phyloP scores from a whole-genome alignment of 352 stramenopile species.

The Pythium guiyangense region DNA sequence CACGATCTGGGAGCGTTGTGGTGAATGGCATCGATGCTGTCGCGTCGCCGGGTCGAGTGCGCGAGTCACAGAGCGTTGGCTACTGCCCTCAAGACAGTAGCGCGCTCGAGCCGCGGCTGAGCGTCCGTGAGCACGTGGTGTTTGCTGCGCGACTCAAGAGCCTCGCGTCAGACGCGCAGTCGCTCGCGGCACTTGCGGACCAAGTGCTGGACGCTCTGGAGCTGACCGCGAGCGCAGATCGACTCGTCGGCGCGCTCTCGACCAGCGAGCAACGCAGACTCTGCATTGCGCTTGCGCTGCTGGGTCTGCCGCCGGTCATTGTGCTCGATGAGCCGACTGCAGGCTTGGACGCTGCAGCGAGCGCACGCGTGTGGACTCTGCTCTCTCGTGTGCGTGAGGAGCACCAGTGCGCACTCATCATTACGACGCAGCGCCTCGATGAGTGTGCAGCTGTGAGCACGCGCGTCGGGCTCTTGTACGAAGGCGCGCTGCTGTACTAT shows the following conservation, averaged over 20 bases:
- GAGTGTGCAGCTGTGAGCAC: constrained; percentile 13
- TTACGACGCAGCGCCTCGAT: constrained; percentile 11
- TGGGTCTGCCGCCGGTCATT: constrained; percentile 12
- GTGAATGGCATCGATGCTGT: constrained; percentile 19
- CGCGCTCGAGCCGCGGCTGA: constrained; percentile 11
- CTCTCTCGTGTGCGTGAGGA: background rate
- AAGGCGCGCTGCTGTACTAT: constrained; percentile 15
- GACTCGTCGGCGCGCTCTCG: constrained; percentile 5
- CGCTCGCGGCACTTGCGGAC: constrained; percentile 1
- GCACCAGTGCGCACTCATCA: constrained; percentile 9
- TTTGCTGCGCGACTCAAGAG: constrained; percentile 3
- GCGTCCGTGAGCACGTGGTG: constrained; percentile 8
- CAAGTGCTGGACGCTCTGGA: constrained; percentile 4
- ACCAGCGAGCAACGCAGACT: constrained; percentile 7
- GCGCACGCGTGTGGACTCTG: constrained; percentile 11
- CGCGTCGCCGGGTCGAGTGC: constrained; percentile 12
- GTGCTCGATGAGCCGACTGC: constrained; percentile 16
- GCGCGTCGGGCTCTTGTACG: constrained; percentile 14
- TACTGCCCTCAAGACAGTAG: constrained; percentile 68
- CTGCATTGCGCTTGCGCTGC: constrained; percentile 10
- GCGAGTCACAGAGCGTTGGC: constrained; percentile 29
- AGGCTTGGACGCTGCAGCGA: constrained; percentile 9
- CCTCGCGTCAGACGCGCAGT: background rate
- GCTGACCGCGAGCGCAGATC: background rate
- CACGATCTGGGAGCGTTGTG: constrained; percentile 8